Evolutionary conservation across 1,284 basidiomycete species (phyloP).

Genomic region (Austroboletus novae-zelandiae): DNA sequence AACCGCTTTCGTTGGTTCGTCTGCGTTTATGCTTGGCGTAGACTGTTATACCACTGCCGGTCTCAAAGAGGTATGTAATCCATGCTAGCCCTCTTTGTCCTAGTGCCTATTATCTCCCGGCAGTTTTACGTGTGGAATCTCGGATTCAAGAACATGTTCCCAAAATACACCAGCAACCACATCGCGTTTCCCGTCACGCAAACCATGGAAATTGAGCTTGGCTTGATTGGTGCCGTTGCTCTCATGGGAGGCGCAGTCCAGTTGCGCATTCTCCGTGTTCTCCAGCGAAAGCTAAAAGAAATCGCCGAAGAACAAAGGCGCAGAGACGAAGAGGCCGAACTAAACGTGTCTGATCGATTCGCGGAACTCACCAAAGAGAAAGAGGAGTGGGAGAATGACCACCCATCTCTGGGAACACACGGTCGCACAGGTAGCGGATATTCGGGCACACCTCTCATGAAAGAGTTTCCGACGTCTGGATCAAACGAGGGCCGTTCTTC

Average conservation of each 20-base stretch:
- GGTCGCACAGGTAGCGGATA: constrained; percentile 58
- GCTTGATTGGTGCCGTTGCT: constrained; percentile 77
- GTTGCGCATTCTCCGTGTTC: constrained; percentile 77
- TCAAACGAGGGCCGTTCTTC: constrained; percentile 50
- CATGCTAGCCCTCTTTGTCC: background rate
- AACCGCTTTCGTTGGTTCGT: constrained; percentile 88
- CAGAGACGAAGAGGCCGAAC: constrained; percentile 73
- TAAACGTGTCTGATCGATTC: constrained; percentile 72
- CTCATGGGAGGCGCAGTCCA: constrained; percentile 90
- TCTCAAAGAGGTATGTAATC: constrained; percentile 75
- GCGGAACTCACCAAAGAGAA: constrained; percentile 68
- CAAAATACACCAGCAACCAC: constrained; percentile 63
- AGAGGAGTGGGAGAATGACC: constrained; percentile 84
- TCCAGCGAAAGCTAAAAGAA: constrained; percentile 77
- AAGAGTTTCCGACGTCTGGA: constrained; percentile 52
- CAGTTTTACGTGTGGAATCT: constrained; percentile 96
- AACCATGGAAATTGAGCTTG: constrained; percentile 92
- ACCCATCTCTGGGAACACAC: constrained; percentile 62
- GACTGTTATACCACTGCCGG: constrained; percentile 92
- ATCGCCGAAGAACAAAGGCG: constrained; percentile 75
- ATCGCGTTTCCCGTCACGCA: constrained; percentile 83
- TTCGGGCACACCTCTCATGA: constrained; percentile 57
- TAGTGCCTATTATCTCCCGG: constrained; percentile 5
- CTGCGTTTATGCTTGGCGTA: constrained; percentile 88
- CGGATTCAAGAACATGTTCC: constrained; percentile 79